Evolutionary conservation across 441 rosid genomes (phyloP).

Genomic region (Lepidium campestre): DNA sequence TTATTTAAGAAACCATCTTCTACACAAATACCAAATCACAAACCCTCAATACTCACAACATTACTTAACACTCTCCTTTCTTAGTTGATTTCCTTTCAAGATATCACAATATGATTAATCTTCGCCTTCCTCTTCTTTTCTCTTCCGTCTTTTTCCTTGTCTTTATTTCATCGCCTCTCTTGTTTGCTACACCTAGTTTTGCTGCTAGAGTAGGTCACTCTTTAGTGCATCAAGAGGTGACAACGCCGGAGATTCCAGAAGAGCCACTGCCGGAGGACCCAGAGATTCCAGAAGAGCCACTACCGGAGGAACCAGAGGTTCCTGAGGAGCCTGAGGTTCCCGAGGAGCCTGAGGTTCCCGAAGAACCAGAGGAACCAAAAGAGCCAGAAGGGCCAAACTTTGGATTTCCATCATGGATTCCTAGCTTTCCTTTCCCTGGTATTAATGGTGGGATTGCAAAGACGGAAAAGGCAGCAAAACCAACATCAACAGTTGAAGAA

Average conservation of each 20-base stretch:
- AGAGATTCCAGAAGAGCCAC: slow-evolving; percentile 19
- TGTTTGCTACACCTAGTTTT: slow-evolving; percentile 4
- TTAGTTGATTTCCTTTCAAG: not conserved
- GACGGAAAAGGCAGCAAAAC: slow-evolving; percentile 6
- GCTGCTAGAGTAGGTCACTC: slow-evolving; percentile 18
- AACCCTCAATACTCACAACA: not conserved
- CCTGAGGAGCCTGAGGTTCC: slow-evolving; percentile 7
- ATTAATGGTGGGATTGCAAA: not conserved
- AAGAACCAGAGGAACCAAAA: slow-evolving; percentile 20
- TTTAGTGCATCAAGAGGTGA: slow-evolving; percentile 7
- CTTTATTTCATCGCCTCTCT: not conserved
- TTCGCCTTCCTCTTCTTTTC: slow-evolving; percentile 11
- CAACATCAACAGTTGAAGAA: not conserved
- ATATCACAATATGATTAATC: slow-evolving; percentile 3
- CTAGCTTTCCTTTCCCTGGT: slow-evolving; percentile 28
- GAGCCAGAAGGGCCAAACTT: slow-evolving; percentile 20
- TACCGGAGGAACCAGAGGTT: too few relatives aligned
- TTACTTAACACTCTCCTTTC: not conserved
- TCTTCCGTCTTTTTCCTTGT: not conserved
- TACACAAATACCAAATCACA: slow-evolving; percentile 4
- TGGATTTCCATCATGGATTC: slow-evolving; percentile 21
- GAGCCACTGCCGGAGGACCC: slow-evolving; percentile 21
- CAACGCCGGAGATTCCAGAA: slow-evolving; percentile 12
- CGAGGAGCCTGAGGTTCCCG: not conserved
- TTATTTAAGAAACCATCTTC: slow-evolving; percentile 12